Conservation (phyloP, 257 asterid genomes). For the Solanum boliviense region DNA sequence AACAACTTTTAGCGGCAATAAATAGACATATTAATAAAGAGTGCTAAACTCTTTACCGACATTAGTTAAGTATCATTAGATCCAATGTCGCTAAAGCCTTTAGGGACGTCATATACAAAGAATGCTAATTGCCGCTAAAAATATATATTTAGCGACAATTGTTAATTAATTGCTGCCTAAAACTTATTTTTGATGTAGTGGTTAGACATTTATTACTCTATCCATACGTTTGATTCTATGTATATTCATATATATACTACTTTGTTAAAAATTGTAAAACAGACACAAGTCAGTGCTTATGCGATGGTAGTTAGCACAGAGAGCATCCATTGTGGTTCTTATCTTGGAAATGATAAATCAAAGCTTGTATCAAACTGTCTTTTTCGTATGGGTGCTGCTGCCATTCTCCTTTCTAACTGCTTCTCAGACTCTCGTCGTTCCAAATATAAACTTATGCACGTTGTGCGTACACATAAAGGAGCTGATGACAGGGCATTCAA, state of each 20-base stretch:
- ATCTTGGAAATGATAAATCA: slow-evolving; percentile 16
- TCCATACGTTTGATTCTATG: too few relatives aligned
- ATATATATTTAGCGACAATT: too few relatives aligned
- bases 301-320: slow-evolving; percentile 25
- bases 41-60: too few relatives aligned
- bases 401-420: slow-evolving; percentile 17
- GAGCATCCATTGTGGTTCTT: neutral
- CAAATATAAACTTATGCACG: slow-evolving; percentile 17
- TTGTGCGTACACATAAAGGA: slow-evolving; percentile 20
- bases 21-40: too few relatives aligned
- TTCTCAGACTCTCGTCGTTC: slow-evolving; percentile 1
- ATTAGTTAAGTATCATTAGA: too few relatives aligned
- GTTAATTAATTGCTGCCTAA: too few relatives aligned
- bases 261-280: neutral
- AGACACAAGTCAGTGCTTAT: slow-evolving; percentile 15
- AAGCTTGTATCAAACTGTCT: slow-evolving; percentile 26
- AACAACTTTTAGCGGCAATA: too few relatives aligned
- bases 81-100: too few relatives aligned
- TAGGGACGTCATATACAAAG: too few relatives aligned
- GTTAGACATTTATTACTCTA: neutral
- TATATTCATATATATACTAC: too few relatives aligned
- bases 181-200: too few relatives aligned
- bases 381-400: slow-evolving; percentile 23
- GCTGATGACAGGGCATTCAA: slow-evolving; percentile 16
- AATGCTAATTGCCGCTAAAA: too few relatives aligned